Evolutionary conservation across 225 moss, liverwort and hornwort genomes (phyloP).

Genomic region (Bryoerythrophyllum caledonicum): DNA sequence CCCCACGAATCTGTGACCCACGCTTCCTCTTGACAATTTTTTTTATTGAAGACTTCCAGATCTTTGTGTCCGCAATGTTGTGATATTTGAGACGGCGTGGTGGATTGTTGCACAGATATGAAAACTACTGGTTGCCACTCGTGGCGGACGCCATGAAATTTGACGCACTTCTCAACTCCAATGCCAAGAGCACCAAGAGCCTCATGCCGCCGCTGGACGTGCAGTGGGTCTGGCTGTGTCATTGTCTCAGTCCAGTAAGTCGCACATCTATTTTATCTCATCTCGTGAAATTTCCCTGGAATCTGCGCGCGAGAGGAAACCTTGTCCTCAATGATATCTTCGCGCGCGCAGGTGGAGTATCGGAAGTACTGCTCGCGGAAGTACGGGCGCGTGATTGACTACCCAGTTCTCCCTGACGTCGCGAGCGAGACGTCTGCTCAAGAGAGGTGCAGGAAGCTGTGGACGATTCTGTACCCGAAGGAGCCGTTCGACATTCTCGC

Average conservation of each 20-base stretch:
- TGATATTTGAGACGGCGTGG: neutral
- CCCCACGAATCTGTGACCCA: too few species aligned
- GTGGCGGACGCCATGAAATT: conserved; percentile 54
- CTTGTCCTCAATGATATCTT: neutral
- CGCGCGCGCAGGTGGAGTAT: conserved; percentile 57
- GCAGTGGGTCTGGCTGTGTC: conserved; percentile 95
- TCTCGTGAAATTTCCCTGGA: neutral
- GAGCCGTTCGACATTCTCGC: conserved; percentile 77
- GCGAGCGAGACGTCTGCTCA: conserved; percentile 68
- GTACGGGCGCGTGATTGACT: conserved; percentile 65
- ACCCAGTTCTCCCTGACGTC: conserved; percentile 50
- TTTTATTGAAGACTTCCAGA: too few species aligned
- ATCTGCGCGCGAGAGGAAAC: neutral
- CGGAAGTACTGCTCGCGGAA: conserved; percentile 51
- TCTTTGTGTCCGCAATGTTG: neutral
- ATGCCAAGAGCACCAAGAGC: conserved; percentile 39
- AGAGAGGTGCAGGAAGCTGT: conserved; percentile 69
- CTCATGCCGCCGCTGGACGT: conserved; percentile 88
- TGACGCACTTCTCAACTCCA: conserved; percentile 38
- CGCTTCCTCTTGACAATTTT: neutral
- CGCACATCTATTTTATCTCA: neutral
- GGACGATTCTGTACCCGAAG: conserved; percentile 63
- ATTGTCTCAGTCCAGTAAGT: conserved; percentile 77
- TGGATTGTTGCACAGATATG: conserved; percentile 45
- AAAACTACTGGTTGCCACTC: conserved; percentile 70